Evolutionary conservation across 169 alveolate species (phyloP).

Genomic region (Plasmodium ovale): DNA sequence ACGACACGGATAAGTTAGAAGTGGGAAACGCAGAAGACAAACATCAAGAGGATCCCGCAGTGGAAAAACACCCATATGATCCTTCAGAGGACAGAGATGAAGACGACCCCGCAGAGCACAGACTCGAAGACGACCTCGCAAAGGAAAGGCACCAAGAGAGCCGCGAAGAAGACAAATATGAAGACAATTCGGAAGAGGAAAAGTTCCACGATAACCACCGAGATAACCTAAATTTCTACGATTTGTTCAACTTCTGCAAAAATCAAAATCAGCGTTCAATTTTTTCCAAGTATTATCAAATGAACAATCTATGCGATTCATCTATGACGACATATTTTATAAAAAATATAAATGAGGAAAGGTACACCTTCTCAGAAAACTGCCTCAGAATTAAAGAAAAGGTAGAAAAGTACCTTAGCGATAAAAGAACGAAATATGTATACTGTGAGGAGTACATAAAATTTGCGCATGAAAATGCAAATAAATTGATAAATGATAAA

Average conservation of each 20-base stretch:
- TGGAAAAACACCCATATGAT: too few species aligned
- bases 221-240: slow-evolving; percentile 15
- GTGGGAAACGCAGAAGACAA: neutral
- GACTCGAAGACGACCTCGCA: neutral
- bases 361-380: slow-evolving; percentile 22
- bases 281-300: slow-evolving; percentile 35
- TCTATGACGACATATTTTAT: neutral
- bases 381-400: slow-evolving; percentile 31
- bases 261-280: slow-evolving; percentile 3
- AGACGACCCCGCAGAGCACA: too few species aligned
- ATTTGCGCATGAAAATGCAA: slow-evolving; percentile 36
- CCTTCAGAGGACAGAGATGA: too few species aligned
- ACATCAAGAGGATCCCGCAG: neutral
- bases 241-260: neutral
- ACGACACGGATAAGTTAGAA: neutral
- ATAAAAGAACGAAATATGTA: slow-evolving; percentile 17
- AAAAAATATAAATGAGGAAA: slow-evolving; percentile 20
- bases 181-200: neutral
- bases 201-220: neutral
- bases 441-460: slow-evolving; percentile 12
- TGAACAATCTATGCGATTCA: neutral
- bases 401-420: slow-evolving; percentile 32
- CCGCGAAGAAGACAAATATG: neutral
- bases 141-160: neutral
- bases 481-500: slow-evolving; percentile 39